Conservation (phyloP, 257 asterid species). For the Leonotis leonurus region DNA sequence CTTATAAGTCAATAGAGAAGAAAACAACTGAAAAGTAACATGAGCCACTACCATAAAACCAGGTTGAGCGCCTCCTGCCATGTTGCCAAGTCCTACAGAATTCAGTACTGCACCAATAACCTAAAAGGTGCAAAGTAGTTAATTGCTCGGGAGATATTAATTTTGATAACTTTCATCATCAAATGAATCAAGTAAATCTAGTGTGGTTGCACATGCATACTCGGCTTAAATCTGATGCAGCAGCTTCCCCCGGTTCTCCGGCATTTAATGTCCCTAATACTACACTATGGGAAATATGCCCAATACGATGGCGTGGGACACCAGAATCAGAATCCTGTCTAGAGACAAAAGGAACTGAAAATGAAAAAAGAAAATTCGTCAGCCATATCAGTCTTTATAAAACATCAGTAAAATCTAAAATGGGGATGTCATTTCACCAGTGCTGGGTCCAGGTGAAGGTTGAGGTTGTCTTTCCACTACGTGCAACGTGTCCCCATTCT, state of each 20-base stretch:
- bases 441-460: constrained; percentile 38
- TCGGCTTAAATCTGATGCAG: constrained; percentile 60
- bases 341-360: constrained; percentile 16
- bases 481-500: constrained; percentile 79
- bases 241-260: constrained; percentile 73
- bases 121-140: constrained; percentile 29
- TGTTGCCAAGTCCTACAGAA: constrained; percentile 63
- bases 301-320: too few relatives aligned
- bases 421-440: constrained; percentile 27
- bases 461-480: constrained; percentile 73
- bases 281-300: constrained; percentile 82
- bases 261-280: constrained; percentile 71
- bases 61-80: constrained; percentile 50
- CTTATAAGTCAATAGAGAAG: neutral
- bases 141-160: neutral
- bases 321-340: constrained; percentile 56
- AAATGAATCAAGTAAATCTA: neutral
- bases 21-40: neutral
- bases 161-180: constrained; percentile 1
- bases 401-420: neutral
- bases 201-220: constrained; percentile 31
- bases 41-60: constrained; percentile 46
- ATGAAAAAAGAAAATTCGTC: neutral
- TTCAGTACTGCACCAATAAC: constrained; percentile 84
- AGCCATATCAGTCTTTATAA: constrained; percentile 1